Evolutionary conservation across 768 basidiomycete species (phyloP), one percentile per base, ranked within the genome.

Genomic region (Boletus rubropictus): DNA sequence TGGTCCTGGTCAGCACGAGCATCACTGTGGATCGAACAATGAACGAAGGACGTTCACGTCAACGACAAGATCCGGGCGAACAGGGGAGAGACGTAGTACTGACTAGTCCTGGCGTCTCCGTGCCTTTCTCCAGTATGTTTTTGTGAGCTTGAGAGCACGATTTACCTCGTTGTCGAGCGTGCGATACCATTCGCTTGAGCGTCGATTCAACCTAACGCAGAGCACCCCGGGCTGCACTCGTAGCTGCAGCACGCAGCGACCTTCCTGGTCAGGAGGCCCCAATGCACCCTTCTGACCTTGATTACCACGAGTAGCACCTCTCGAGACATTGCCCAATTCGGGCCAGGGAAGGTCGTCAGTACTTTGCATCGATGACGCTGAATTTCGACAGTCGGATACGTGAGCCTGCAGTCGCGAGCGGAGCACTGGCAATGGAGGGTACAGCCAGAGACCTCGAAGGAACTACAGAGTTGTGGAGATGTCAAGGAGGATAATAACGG

Each of bases 91-190:
- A 25, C 12, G 25, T 38, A 34, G 45, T 24, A 61, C 64, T 58
- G 36, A 66, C 64, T 66, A 89, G 69, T 89, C 87, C 67, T 89
- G 87, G 51, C 87, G 80, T 67, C 87, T 72, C 48, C 82, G 72
- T n/a, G 81, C 76, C 63, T 89, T 89, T 53, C 87, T 74, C 87
- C 87, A 89, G 64, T 86, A 89, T 1, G 85, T 89, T 69, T 89
- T 89, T 24, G 87, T 89, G 54, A 87, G 71, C 63, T 89, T 89
- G 57, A 89, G 78, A 14, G 87, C 87, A 52, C 80, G 78, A 60
- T 80, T 88, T 49, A 89, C 87, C 66, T 89, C 84, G 61, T 68
- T 73, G 66, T 89, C 87, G 53, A 89, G 82, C 21, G 69, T 78
- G 50, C 84, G 79, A 63, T 89, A 89, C 86, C 86, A 89, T 51